Evolutionary conservation across 169 alveolate genomes (phyloP).

Genomic region (Plasmodium reichenowi): DNA sequence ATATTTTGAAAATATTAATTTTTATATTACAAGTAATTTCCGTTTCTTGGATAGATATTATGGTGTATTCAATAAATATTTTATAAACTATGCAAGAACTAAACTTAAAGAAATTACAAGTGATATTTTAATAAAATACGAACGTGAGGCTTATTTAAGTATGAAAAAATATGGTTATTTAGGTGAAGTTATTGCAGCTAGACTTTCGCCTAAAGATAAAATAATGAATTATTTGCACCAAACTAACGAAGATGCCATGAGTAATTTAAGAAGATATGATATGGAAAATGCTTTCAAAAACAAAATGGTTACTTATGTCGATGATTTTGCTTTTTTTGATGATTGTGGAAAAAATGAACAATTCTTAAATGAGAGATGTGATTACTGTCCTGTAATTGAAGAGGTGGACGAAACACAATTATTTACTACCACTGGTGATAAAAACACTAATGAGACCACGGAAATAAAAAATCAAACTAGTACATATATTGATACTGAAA

Average conservation of each 20-base stretch:
- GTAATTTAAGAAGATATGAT: not conserved
- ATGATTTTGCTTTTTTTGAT: slow-evolving; percentile 25
- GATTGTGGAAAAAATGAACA: slow-evolving; percentile 1
- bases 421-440: not conserved
- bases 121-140: slow-evolving; percentile 1
- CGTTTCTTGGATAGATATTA: slow-evolving; percentile 28
- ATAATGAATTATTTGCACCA: not conserved
- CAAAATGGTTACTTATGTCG: slow-evolving; percentile 3
- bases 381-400: not conserved
- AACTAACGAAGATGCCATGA: not conserved
- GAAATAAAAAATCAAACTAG: not conserved
- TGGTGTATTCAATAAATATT: not conserved
- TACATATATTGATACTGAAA: not conserved
- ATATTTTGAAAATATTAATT: not conserved
- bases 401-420: not conserved
- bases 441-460: not conserved
- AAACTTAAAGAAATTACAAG: slow-evolving; percentile 6
- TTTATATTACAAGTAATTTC: slow-evolving; percentile 7
- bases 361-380: slow-evolving; percentile 15
- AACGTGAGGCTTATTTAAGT: not conserved
- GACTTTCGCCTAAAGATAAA: slow-evolving; percentile 3
- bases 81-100: not conserved
- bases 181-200: not conserved
- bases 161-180: not conserved
- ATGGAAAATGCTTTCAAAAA: slow-evolving; percentile 7